These are phyloP conservation scores for Penicillium tannophilum DNA, from an alignment of 495 filamentous ascomycete species.

Conservation along the genomic window DNA sequence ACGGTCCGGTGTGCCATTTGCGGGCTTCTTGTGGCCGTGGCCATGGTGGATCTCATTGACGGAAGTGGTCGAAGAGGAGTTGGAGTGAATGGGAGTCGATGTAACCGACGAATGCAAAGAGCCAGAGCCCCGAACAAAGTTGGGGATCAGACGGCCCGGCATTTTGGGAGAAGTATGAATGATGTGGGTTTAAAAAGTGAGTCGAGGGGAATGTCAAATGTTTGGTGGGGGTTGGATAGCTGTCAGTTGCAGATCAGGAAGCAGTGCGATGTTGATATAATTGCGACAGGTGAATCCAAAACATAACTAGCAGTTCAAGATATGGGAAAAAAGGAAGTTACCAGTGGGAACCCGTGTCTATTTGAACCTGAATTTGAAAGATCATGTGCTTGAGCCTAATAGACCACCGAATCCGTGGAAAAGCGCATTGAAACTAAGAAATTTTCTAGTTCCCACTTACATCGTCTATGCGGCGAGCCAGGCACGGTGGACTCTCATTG, in stretches of 20 bases:
- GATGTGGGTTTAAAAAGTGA: not conserved
- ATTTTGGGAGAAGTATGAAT: slow-evolving; percentile 26
- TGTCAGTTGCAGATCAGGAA: slow-evolving; percentile 21
- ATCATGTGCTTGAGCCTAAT: slow-evolving; percentile 32
- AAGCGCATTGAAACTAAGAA: slow-evolving; percentile 11
- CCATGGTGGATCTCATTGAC: slow-evolving; percentile 42
- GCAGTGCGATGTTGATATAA: slow-evolving; percentile 33
- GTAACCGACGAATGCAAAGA: slow-evolving; percentile 36
- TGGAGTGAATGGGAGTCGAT: slow-evolving; percentile 43
- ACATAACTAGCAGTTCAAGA: slow-evolving; percentile 26
- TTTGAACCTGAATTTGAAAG: slow-evolving; percentile 19
- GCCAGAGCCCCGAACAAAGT: slow-evolving; percentile 45
- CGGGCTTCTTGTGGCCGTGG: slow-evolving; percentile 36
- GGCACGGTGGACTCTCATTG: slow-evolving; percentile 19
- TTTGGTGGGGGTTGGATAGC: not conserved
- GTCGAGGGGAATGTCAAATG: not conserved
- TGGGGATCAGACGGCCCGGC: slow-evolving; percentile 52
- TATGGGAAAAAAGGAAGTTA: slow-evolving; percentile 2
- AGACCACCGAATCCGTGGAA: slow-evolving; percentile 31
- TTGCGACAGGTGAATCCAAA: slow-evolving; percentile 25
- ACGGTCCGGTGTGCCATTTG: slow-evolving; percentile 30
- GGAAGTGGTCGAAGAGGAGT: slow-evolving; percentile 44
- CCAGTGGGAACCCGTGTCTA: slow-evolving; percentile 14
- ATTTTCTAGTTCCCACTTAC: slow-evolving; percentile 17
- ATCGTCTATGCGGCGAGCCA: slow-evolving; percentile 19